Conservation (phyloP, 2,329 filamentous ascomycete species). For the Aspergillus jensenii region DNA sequence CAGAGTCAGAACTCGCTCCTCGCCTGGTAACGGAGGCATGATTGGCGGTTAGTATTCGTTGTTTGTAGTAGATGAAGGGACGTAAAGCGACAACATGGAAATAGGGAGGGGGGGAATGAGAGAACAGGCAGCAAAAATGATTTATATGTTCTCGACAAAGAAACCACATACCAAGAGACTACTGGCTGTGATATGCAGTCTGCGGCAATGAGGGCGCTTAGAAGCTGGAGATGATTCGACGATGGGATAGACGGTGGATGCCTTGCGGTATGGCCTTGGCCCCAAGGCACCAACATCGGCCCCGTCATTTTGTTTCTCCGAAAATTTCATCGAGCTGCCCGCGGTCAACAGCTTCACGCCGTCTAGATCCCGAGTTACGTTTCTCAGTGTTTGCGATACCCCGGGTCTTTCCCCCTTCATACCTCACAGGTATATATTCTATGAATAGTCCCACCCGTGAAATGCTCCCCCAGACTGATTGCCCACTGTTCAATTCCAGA, state of each 20-base stretch:
- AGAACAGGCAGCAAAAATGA: slow-evolving; percentile 6
- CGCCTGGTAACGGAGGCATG: slow-evolving; percentile 49
- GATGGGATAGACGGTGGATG: slow-evolving; percentile 11
- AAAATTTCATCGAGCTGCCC: slow-evolving; percentile 35
- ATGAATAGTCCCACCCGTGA: background rate
- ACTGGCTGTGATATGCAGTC: slow-evolving; percentile 14
- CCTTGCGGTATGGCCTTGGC: background rate
- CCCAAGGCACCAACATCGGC: slow-evolving; percentile 6
- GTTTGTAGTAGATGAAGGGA: slow-evolving; percentile 1
- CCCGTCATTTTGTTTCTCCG: slow-evolving; percentile 30
- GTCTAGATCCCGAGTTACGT: background rate
- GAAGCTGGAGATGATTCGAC: slow-evolving; percentile 15
- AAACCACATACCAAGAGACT: slow-evolving; percentile 14
- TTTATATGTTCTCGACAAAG: slow-evolving; percentile 6
- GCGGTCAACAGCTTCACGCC: slow-evolving; percentile 13
- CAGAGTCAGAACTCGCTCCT: slow-evolving; percentile 49
- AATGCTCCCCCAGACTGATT: background rate
- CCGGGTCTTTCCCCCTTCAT: background rate
- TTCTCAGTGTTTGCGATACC: background rate
- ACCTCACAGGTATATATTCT: background rate
- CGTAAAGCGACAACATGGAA: background rate
- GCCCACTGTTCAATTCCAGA: background rate
- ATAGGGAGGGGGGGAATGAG: background rate
- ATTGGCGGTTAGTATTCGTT: slow-evolving; percentile 14
- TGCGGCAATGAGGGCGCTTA: slow-evolving; percentile 23